phyloP scores from a whole-genome alignment of 1,139 yeast genomes.

The Zhuliangozyma parablackwelliae region DNA sequence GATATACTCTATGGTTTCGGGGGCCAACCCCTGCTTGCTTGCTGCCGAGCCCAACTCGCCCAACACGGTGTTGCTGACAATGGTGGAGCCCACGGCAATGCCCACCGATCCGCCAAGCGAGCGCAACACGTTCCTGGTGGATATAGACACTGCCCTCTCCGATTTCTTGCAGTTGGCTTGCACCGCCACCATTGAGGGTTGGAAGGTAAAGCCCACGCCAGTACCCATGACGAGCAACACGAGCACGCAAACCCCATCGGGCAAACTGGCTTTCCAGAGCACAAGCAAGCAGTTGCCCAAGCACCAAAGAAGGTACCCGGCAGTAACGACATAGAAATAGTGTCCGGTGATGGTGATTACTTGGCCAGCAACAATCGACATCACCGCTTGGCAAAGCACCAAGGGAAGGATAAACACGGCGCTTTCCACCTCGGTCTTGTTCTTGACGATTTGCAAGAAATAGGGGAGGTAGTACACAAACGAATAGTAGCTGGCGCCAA shows the following conservation, averaged over 20 bases:
- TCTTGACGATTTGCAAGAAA: slow-evolving; percentile 49
- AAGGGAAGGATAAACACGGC: slow-evolving; percentile 40
- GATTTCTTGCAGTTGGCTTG: slow-evolving; percentile 49
- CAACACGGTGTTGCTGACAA: slow-evolving; percentile 18
- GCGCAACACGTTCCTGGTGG: slow-evolving; percentile 49
- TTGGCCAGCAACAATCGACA: slow-evolving; percentile 41
- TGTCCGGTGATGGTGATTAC: slow-evolving; percentile 39
- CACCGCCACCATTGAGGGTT: slow-evolving; percentile 47
- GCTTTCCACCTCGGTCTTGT: slow-evolving; percentile 30
- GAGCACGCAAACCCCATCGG: slow-evolving; percentile 29
- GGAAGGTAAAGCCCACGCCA: slow-evolving; percentile 34
- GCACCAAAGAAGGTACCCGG: slow-evolving; percentile 44
- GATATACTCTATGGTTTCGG: slow-evolving; percentile 14
- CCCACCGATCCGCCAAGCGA: slow-evolving; percentile 51
- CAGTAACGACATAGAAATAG: slow-evolving; percentile 36
- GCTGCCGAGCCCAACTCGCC: slow-evolving; percentile 8
- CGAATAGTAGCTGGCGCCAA: slow-evolving; percentile 46
- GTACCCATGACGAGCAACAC: slow-evolving; percentile 40
- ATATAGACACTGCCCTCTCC: slow-evolving; percentile 54
- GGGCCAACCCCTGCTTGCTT: slow-evolving; percentile 7
- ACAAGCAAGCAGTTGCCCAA: slow-evolving; percentile 36
- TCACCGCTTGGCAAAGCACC: slow-evolving; percentile 36
- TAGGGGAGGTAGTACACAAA: slow-evolving; percentile 46
- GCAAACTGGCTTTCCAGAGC: slow-evolving; percentile 26
- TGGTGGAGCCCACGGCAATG: slow-evolving; percentile 23